phyloP scores from a whole-genome alignment of 257 asterid species.

The Solanum gracilifrons region DNA sequence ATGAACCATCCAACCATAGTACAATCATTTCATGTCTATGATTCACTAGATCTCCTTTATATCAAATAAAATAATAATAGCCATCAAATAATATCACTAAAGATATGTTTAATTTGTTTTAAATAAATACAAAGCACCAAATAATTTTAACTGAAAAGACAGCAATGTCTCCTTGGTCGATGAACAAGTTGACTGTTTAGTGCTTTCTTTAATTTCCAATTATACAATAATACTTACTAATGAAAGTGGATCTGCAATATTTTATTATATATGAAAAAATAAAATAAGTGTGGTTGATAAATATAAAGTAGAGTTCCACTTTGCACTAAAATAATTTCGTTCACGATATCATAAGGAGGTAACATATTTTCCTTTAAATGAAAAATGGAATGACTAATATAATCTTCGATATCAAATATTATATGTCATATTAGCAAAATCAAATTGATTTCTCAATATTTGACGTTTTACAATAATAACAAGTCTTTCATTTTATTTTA shows the following conservation, averaged over 20 bases:
- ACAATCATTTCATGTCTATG: not conserved
- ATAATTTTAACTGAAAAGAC: not conserved
- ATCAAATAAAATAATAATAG: not conserved
- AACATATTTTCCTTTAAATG: not conserved
- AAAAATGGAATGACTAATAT: not conserved
- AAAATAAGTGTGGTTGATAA: not conserved
- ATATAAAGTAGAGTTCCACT: not conserved
- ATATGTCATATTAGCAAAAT: not conserved
- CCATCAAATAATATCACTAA: not conserved
- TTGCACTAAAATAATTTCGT: not conserved
- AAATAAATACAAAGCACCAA: not conserved
- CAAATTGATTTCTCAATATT: not conserved
- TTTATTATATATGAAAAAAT: not conserved
- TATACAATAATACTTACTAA: not conserved
- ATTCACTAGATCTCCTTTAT: conserved; percentile 3
- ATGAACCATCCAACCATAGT: not conserved
- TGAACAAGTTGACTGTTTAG: not conserved
- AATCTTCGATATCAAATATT: not conserved
- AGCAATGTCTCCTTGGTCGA: not conserved
- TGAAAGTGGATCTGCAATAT: not conserved
- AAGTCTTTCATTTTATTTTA: not conserved
- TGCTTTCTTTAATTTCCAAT: not conserved
- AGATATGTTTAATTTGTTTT: not conserved
- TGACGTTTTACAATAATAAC: not conserved
- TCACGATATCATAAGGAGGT: not conserved